Base-by-base conservation (phyloP, 2,329 filamentous ascomycete species). In the Huntiella bhutanensis region DNA sequence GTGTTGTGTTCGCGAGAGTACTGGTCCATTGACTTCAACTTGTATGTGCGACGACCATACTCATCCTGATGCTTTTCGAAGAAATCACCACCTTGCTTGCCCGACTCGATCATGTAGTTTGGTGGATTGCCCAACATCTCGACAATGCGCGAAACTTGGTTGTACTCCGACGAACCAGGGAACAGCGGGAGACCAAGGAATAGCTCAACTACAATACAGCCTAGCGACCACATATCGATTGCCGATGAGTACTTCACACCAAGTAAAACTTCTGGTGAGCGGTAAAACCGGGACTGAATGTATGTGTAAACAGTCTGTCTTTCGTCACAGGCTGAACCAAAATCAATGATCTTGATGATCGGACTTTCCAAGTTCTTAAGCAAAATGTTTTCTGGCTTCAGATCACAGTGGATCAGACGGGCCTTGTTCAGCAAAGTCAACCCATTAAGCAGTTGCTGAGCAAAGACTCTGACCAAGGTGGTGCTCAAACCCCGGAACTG, bases 301-400 rank as follows among this genome's bases (percentile, higher is more conserved):
- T 98, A 98, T 4, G 91, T 98, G 62, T 98, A 98, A 22, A 98
- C 91, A 0, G 91, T 98, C 61, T 98, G 91, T 43, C 91, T 79
- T 64, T 98, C 91, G 60, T 98, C 91, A 61, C 91, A 98, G 11
- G 91, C 91, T 34, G 91, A 98, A 38, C 91, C 91, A 59, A 98
- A 98, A 69, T 98, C 91, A 60, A 98, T 98, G 57, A 98, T 95
- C 63, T 98, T 98, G 71, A 98, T 98, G 54, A 98, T 96, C 3
- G 91, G 91, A 56, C 88, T 96, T 61, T 98, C 91, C 37, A 98
- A 76, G 59, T 98, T 98, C 63, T 98, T 98, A 46, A 98, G 69
- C 38, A 98, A 65, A 49, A 98, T 98, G 55, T 98, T 98, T 62
- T 98, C 91, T 1, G 91, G 91, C 60, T 98, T 98, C 60, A 98